phyloP scores from a whole-genome alignment of 805 yeast species.

The Zygosaccharomyces siamensis region DNA sequence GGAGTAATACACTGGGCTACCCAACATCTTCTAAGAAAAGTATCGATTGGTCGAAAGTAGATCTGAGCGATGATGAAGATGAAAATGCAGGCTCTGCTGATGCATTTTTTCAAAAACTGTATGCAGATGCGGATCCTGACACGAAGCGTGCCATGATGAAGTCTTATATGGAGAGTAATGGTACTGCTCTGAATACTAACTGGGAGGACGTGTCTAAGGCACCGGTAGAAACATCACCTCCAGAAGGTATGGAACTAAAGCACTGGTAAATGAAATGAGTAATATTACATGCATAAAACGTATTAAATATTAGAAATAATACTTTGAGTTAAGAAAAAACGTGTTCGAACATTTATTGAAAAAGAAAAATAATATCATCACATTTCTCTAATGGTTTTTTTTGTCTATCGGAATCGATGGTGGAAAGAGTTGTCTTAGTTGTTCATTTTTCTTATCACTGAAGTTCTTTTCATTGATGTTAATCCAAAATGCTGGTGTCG shows the following conservation, averaged over 20 bases:
- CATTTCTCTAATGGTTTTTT: not conserved
- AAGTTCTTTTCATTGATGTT: constrained; percentile 27
- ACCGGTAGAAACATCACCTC: constrained; percentile 63
- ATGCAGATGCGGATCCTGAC: constrained; percentile 79
- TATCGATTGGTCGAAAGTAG: constrained; percentile 63
- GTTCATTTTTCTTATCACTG: constrained; percentile 29
- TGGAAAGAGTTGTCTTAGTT: too few relatives aligned
- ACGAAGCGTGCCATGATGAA: constrained; percentile 94
- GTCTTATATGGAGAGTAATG: constrained; percentile 87
- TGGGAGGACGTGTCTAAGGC: constrained; percentile 81
- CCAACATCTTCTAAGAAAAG: constrained; percentile 62
- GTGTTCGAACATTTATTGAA: not conserved
- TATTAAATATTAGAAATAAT: not conserved
- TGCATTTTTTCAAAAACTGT: constrained; percentile 70
- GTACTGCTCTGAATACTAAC: constrained; percentile 87
- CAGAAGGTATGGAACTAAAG: constrained; percentile 64
- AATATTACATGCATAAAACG: constrained; percentile 10
- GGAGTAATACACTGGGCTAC: constrained; percentile 34
- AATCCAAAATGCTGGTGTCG: constrained; percentile 32
- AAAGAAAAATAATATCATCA: not conserved
- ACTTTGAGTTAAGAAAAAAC: not conserved
- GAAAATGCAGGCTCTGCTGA: constrained; percentile 48
- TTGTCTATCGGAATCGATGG: not conserved
- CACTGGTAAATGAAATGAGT: constrained; percentile 38
- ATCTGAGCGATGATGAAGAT: constrained; percentile 43